phyloP scores from a whole-genome alignment of 2,329 filamentous ascomycete species.

The Clonostachys rhizophaga region DNA sequence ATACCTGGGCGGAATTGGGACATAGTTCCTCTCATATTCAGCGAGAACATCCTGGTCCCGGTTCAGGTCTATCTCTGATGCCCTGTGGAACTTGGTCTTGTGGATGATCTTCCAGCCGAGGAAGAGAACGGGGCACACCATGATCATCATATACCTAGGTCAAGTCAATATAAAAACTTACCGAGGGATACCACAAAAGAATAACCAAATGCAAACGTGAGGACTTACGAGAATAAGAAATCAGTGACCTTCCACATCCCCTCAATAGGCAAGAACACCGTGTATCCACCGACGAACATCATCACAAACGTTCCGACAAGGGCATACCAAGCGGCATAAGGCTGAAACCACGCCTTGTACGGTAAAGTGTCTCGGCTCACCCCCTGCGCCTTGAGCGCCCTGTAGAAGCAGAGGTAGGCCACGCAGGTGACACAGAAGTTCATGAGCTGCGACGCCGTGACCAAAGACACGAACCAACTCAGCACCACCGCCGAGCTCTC shows the following conservation, averaged over 20 bases:
- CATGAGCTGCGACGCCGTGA: slow-evolving; percentile 72
- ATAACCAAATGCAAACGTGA: too few relatives aligned
- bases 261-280: slow-evolving; percentile 61
- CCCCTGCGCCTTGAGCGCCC: slow-evolving; percentile 64
- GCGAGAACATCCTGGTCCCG: slow-evolving; percentile 63
- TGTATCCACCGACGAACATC: slow-evolving; percentile 71
- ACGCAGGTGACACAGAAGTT: slow-evolving; percentile 67
- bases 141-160: slow-evolving; percentile 64
- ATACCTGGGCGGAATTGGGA: slow-evolving; percentile 48
- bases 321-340: slow-evolving; percentile 66
- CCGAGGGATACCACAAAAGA: neutral
- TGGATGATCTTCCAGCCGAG: slow-evolving; percentile 68
- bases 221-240: slow-evolving; percentile 65
- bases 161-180: neutral
- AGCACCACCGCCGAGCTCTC: slow-evolving; percentile 62
- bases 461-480: slow-evolving; percentile 63
- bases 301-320: slow-evolving; percentile 62
- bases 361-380: slow-evolving; percentile 64
- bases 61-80: slow-evolving; percentile 57
- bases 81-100: slow-evolving; percentile 51
- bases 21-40: slow-evolving; percentile 59
- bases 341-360: slow-evolving; percentile 65
- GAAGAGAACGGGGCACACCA: slow-evolving; percentile 65
- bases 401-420: slow-evolving; percentile 69
- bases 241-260: slow-evolving; percentile 62